phyloP scores from a whole-genome alignment of 176 grass and related monocot species.

The Oryza longistaminata region DNA sequence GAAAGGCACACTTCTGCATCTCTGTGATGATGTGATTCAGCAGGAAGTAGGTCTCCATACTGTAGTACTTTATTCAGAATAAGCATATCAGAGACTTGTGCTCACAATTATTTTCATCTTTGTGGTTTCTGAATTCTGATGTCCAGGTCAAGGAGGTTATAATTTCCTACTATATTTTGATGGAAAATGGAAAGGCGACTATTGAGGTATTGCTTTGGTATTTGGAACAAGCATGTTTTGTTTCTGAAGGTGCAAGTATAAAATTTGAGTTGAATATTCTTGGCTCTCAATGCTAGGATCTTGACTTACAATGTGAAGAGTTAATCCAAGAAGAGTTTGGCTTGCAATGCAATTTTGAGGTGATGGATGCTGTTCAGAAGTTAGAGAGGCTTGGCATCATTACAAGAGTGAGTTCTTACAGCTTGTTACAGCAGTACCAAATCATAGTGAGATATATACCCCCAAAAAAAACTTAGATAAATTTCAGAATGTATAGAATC shows the following conservation, averaged over 20 bases:
- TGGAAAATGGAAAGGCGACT: constrained; percentile 97
- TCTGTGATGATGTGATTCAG: constrained; percentile 97
- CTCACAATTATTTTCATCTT: constrained; percentile 28
- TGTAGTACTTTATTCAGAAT: constrained; percentile 15
- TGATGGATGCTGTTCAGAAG: constrained; percentile 88
- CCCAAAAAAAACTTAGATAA: neutral
- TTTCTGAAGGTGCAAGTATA: neutral
- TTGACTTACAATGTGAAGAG: constrained; percentile 92
- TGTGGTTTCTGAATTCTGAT: constrained; percentile 30
- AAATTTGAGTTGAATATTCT: constrained; percentile 5
- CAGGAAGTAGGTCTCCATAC: constrained; percentile 71
- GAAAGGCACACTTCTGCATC: constrained; percentile 90
- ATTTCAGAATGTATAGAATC: neutral
- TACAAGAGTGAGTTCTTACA: constrained; percentile 66
- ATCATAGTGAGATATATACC: constrained; percentile 17
- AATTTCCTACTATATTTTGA: constrained; percentile 96
- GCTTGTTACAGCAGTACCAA: neutral
- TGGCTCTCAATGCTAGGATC: constrained; percentile 59
- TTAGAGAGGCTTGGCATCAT: constrained; percentile 91
- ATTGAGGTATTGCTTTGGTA: constrained; percentile 46
- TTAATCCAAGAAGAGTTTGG: constrained; percentile 94
- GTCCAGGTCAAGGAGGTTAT: constrained; percentile 96
- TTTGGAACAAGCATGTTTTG: neutral
- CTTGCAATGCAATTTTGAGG: constrained; percentile 91
- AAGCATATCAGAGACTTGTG: neutral